Evolutionary conservation across 2,329 filamentous ascomycete species (phyloP), one percentile per base, ranked within the genome.

Genomic region (Colletotrichum zoysiae): DNA sequence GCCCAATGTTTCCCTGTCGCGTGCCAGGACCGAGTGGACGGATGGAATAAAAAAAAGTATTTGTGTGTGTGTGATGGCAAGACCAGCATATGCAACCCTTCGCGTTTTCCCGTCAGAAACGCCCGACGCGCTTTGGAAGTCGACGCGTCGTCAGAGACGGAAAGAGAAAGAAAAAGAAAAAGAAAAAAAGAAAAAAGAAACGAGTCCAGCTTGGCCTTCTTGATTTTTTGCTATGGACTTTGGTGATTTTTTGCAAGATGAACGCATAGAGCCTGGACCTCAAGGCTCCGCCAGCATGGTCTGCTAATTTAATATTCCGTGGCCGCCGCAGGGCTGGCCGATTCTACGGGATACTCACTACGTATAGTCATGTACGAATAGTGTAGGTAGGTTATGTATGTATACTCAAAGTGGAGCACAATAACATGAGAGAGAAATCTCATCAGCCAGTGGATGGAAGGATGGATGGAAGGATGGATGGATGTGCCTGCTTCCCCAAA

Each of bases 11-110:
- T 51, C 63, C 51, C 48, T 55, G 66, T 70, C 58, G 66, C 58
- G 70, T 74, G 66, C 59, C 70, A 50, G 66, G 58, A 51, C 66
- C 16, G 62, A 71, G 51, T 63, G 60, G 14, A 50, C 26, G 46
- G 50, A 30, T 51, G 69, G 53, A 59, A 59, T 50, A 33, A 30
- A 40, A 40, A 2, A 40, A 44, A 20, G 42, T 26, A 26, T 26
- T 42, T 57, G 59, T 64, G 67, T 30, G 48, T 51, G 63, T 56
- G 56, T 35, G 30, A 46, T 42, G 12, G n/a, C 56, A 48, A 59
- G 40, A 56, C 16, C 42, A 23, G 23, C 42, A 53, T 55, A n/a
- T 65, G 26, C 46, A 16, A 33, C 33, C 35, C 18, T n/a, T 30
- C 23, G 56, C n/a, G 42, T 35, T 57, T 44, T 23, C 46, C 58